Evolutionary conservation across 2,329 filamentous ascomycete species (phyloP).

Genomic region (Neobulgaria alba): DNA sequence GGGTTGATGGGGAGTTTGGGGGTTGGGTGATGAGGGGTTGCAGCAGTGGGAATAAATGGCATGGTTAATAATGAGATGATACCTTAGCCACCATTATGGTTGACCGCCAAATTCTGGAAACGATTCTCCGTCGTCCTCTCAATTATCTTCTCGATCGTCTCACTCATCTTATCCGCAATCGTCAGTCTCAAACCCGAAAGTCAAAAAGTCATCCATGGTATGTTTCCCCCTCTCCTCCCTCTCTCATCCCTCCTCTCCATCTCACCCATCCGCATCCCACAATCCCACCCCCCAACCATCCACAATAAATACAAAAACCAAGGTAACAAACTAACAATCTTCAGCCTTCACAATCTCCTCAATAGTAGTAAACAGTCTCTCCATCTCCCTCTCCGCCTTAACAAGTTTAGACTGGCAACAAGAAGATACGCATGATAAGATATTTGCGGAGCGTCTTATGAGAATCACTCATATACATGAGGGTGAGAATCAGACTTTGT

Average conservation of each 20-base stretch:
- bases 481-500: slow-evolving; percentile 7
- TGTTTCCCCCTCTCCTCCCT: neutral
- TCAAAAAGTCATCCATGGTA: slow-evolving; percentile 10
- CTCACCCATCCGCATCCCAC: neutral
- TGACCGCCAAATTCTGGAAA: slow-evolving; percentile 22
- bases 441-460: slow-evolving; percentile 17
- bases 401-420: slow-evolving; percentile 23
- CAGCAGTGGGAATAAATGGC: neutral
- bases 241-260: neutral
- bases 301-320: neutral
- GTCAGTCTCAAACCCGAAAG: slow-evolving; percentile 8
- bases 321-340: neutral
- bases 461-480: slow-evolving; percentile 17
- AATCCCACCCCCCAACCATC: neutral
- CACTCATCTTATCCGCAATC: slow-evolving; percentile 14
- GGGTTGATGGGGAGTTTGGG: too few relatives aligned
- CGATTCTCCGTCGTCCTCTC: slow-evolving; percentile 19
- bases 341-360: slow-evolving; percentile 18
- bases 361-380: slow-evolving; percentile 19
- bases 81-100: slow-evolving; percentile 9
- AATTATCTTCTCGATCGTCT: slow-evolving; percentile 13
- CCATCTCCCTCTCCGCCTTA: slow-evolving; percentile 16
- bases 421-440: slow-evolving; percentile 15
- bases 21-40: too few relatives aligned
- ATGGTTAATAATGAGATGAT: neutral